A percentile compares a stretch with the other conserved stretches of the same genome.
Conservation (phyloP, 495 filamentous ascomycete species). For the Penicillium crystallinum region DNA sequence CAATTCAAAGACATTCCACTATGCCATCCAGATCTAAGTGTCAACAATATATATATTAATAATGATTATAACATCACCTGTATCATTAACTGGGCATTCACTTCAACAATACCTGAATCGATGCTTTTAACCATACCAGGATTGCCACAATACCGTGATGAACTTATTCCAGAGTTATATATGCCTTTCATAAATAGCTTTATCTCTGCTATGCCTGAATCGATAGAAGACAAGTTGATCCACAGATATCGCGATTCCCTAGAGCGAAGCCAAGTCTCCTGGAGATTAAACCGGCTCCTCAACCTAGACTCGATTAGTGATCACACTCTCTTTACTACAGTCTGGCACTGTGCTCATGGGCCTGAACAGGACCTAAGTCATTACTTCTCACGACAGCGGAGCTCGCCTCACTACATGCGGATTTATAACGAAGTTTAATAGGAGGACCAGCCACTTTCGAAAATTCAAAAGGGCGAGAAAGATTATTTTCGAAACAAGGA, state of each 20-base stretch:
- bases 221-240: conserved; percentile 2
- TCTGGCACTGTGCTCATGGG: conserved; percentile 12
- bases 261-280: conserved; percentile 9
- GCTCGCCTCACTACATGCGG: conserved; percentile 14
- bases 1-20: conserved; percentile 11
- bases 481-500: conserved; percentile 17
- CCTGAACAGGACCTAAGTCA: conserved; percentile 8
- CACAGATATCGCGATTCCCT: conserved; percentile 11
- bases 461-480: conserved; percentile 18
- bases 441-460: conserved; percentile 13
- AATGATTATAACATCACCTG: conserved; percentile 33
- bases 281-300: conserved; percentile 21
- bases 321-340: conserved; percentile 12
- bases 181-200: conserved; percentile 12
- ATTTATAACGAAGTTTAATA: conserved; percentile 16
- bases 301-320: conserved; percentile 15
- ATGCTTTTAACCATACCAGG: conserved; percentile 22
- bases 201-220: conserved; percentile 8
- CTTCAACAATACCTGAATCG: conserved; percentile 20
- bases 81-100: conserved; percentile 33
- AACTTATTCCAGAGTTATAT: conserved; percentile 15
- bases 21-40: conserved; percentile 17
- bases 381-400: conserved; percentile 12
- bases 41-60: conserved; percentile 34
- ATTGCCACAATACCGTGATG: conserved; percentile 23